Evolutionary conservation across 2,329 filamentous ascomycete species (phyloP).

Genomic region (Dactylonectria macrodidyma): DNA sequence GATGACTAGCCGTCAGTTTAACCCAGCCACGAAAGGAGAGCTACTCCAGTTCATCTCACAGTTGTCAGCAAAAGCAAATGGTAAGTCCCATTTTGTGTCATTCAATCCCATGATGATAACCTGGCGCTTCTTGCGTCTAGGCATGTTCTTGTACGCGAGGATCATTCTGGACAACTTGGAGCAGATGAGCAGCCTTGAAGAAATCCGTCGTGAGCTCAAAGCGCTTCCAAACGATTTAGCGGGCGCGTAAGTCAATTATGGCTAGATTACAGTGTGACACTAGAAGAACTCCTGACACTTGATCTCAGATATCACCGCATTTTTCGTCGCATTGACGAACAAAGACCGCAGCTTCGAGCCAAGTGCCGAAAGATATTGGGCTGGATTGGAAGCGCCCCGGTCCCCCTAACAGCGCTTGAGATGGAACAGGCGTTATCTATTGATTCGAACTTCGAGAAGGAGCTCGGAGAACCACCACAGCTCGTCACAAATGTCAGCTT

Average conservation of each 20-base stretch:
- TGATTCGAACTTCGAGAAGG: background rate
- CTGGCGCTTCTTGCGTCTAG: background rate
- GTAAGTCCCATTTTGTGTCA: background rate
- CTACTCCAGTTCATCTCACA: slow-evolving; percentile 1
- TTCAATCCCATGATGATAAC: slow-evolving; percentile 1
- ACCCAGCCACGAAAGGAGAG: background rate
- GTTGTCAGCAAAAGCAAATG: slow-evolving; percentile 21
- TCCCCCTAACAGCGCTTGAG: slow-evolving; percentile 18
- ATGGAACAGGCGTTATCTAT: slow-evolving; percentile 24
- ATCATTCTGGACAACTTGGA: slow-evolving; percentile 26
- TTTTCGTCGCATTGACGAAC: background rate
- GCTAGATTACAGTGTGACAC: too few relatives aligned
- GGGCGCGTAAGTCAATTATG: slow-evolving; percentile 7
- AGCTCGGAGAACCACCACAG: background rate
- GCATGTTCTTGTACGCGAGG: slow-evolving; percentile 26
- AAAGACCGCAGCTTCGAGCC: background rate
- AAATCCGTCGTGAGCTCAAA: slow-evolving; percentile 24
- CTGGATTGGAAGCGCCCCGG: slow-evolving; percentile 27
- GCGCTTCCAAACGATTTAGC: slow-evolving; percentile 21
- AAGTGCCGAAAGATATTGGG: slow-evolving; percentile 16
- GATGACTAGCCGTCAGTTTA: background rate
- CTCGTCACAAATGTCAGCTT: slow-evolving; percentile 6
- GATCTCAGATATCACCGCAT: slow-evolving; percentile 9
- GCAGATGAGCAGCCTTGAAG: slow-evolving; percentile 24
- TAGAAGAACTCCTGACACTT: background rate